phyloP scores from a whole-genome alignment of 2,329 filamentous ascomycete genomes.

The Calonectria ilicicola region DNA sequence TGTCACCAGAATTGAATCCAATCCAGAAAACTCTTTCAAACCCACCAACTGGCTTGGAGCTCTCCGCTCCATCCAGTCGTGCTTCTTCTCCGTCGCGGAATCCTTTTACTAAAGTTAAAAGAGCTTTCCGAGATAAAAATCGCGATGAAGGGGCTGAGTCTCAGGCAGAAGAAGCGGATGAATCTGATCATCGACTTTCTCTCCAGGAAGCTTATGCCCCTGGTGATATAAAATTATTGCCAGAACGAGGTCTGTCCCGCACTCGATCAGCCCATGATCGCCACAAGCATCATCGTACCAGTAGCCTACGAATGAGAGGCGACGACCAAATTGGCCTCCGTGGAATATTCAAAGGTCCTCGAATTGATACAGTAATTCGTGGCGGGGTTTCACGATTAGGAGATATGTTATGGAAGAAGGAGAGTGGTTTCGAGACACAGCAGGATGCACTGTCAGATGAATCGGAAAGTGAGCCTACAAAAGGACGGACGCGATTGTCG shows the following conservation, averaged over 20 bases:
- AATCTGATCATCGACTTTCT: conserved; percentile 41
- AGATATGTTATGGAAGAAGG: conserved; percentile 69
- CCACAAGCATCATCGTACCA: conserved; percentile 61
- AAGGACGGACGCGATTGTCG: conserved; percentile 54
- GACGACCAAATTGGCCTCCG: conserved; percentile 56
- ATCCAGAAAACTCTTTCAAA: conserved; percentile 62
- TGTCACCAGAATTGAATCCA: conserved; percentile 65
- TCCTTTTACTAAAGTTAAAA: conserved; percentile 66
- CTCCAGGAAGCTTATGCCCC: conserved; percentile 42
- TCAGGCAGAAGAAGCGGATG: conserved; percentile 48
- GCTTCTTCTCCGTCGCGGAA: conserved; percentile 73
- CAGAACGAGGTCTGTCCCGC: conserved; percentile 39
- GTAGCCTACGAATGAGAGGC: conserved; percentile 58
- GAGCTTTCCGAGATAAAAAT: conserved; percentile 67
- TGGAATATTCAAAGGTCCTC: conserved; percentile 81
- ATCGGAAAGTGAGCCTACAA: conserved; percentile 58
- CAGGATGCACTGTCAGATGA: conserved; percentile 59
- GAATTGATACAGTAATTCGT: conserved; percentile 79
- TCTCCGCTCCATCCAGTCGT: conserved; percentile 73
- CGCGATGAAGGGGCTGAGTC: conserved; percentile 56
- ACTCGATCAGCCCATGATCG: conserved; percentile 57
- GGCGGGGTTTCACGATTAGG: conserved; percentile 68
- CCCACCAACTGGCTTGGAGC: conserved; percentile 70
- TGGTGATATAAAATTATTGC: conserved; percentile 49
- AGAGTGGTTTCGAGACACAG: conserved; percentile 49